A percentile compares a stretch with the other conserved stretches of the same genome.
These are phyloP conservation scores for Kodamaea fungicola DNA, from an alignment of 1,139 yeast species.

Conservation along the genomic window DNA sequence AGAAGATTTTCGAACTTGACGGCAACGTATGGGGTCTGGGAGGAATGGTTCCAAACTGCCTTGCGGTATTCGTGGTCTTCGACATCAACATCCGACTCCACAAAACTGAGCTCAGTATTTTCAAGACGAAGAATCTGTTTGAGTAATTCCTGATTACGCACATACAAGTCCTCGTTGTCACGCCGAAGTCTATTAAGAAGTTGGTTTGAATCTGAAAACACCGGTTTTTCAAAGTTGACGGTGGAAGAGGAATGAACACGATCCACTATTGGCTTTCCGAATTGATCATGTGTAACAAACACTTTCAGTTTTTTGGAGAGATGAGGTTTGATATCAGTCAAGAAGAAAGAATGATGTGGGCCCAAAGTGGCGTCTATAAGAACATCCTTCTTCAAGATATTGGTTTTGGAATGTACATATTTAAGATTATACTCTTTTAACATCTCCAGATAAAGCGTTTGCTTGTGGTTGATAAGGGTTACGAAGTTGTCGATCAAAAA, in stretches of 20 bases:
- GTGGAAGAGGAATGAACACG: conserved; percentile 6
- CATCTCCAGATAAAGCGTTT: conserved; percentile 57
- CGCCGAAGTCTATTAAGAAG: conserved; percentile 10
- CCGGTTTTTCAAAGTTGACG: conserved; percentile 2
- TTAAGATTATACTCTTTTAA: conserved; percentile 63
- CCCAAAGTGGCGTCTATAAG: conserved; percentile 59
- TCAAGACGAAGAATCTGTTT: conserved; percentile 9
- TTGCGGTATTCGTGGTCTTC: not conserved
- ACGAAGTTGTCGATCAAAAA: conserved; percentile 44
- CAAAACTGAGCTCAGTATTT: conserved; percentile 6
- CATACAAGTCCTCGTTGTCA: conserved; percentile 13
- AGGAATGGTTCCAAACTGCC: conserved; percentile 5
- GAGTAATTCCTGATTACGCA: conserved; percentile 11
- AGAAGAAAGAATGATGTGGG: conserved; percentile 29
- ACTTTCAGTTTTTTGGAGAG: conserved; percentile 36
- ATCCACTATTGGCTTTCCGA: conserved; percentile 28
- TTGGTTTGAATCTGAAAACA: conserved; percentile 13
- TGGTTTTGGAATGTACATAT: conserved; percentile 59
- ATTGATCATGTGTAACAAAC: conserved; percentile 45
- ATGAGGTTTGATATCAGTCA: conserved; percentile 28
- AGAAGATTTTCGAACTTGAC: conserved; percentile 6
- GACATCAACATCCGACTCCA: conserved; percentile 8
- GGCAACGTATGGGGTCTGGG: conserved; percentile 4
- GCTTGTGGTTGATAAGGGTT: conserved; percentile 53
- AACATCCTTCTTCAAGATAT: conserved; percentile 57